Conservation (phyloP, 495 filamentous ascomycete species). For the Friedmanniomyces simplex region DNA sequence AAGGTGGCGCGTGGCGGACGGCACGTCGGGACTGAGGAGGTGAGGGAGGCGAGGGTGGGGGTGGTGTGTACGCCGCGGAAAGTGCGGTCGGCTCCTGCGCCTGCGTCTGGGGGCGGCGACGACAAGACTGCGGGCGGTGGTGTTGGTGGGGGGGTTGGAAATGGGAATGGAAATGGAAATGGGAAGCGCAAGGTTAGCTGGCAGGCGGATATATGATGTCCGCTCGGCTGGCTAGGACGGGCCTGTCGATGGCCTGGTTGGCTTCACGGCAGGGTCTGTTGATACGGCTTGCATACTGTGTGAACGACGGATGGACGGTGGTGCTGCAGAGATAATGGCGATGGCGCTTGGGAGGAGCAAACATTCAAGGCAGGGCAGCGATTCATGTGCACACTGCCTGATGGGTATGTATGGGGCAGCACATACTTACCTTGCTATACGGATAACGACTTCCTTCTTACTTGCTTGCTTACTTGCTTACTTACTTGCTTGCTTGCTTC, state of each 20-base stretch:
- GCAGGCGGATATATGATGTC: not conserved
- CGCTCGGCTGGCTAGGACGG: too few relatives aligned
- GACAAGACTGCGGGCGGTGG: not conserved
- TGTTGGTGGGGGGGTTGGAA: not conserved
- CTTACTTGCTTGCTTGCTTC: too few relatives aligned
- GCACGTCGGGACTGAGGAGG: too few relatives aligned
- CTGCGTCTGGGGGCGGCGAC: too few relatives aligned
- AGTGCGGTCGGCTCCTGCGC: not conserved
- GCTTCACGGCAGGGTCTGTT: not conserved
- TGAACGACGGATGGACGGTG: too few relatives aligned
- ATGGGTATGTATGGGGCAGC: too few relatives aligned
- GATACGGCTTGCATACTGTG: not conserved
- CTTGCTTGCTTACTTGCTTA: too few relatives aligned
- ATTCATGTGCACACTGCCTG: not conserved
- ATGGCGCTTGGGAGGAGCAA: not conserved
- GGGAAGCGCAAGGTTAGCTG: not conserved
- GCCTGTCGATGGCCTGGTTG: too few relatives aligned
- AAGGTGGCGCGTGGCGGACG: too few relatives aligned
- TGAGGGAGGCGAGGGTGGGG: constrained; percentile 2
- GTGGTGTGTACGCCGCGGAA: constrained; percentile 2
- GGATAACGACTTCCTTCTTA: too few relatives aligned
- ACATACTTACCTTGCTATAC: too few relatives aligned
- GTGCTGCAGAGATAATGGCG: not conserved
- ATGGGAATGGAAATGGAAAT: not conserved
- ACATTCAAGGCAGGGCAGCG: too few relatives aligned